These are phyloP conservation scores for Spirogloea muscicola DNA, from an alignment of 139 green algal species.

Conservation along the genomic window DNA sequence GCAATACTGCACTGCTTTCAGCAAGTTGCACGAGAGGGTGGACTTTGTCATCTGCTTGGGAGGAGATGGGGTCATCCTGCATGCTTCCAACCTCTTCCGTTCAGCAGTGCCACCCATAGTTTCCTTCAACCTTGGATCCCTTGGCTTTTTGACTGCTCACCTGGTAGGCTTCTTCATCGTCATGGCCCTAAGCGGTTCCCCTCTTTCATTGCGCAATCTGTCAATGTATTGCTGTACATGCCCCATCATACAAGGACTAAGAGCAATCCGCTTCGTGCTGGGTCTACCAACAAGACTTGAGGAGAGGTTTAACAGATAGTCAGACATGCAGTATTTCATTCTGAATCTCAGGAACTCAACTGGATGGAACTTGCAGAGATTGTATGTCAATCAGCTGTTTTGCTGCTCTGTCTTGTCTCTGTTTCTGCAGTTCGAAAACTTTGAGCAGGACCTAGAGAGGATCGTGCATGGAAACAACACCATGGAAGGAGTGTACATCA, in stretches of 20 bases:
- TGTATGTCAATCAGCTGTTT: background rate
- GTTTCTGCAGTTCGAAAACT: conserved; percentile 58
- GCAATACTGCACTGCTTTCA: no score
- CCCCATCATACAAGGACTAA: no score
- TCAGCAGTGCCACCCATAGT: conserved; percentile 63
- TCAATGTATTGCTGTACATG: no score
- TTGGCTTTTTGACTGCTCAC: conserved; percentile 96
- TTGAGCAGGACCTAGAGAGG: conserved; percentile 64
- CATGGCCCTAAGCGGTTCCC: background rate
- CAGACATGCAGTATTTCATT: no score
- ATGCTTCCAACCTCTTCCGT: conserved; percentile 81
- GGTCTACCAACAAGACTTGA: no score
- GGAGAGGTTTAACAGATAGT: no score
- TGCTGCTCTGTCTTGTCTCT: no score
- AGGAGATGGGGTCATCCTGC: conserved; percentile 93
- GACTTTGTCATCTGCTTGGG: conserved; percentile 97
- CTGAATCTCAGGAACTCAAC: no score
- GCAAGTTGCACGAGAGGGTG: conserved; percentile 51
- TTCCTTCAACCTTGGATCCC: conserved; percentile 92
- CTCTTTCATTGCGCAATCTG: background rate
- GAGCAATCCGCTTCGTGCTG: no score
- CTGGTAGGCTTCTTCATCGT: conserved; percentile 7
- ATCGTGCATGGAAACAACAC: conserved; percentile 71
- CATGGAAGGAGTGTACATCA: conserved; percentile 81
- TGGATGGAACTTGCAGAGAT: no score